Evolutionary conservation across 352 stramenopile species (phyloP).

Genomic region (Globisporangium polare): DNA sequence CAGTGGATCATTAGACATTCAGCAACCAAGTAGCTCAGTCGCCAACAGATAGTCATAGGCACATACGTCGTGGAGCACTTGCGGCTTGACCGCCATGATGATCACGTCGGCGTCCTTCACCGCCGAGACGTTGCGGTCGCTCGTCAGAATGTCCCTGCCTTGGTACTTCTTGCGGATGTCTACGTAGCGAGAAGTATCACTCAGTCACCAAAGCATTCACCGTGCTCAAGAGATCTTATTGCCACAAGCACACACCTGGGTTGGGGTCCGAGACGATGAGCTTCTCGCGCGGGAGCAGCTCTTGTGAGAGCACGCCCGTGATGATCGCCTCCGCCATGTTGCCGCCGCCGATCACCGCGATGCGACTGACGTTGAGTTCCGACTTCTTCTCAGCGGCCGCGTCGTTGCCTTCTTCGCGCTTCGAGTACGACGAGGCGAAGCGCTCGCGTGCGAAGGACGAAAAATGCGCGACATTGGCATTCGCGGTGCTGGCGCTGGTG

Average conservation of each 20-base stretch:
- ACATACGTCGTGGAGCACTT: conserved; percentile 87
- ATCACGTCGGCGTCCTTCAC: conserved; percentile 88
- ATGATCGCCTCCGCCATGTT: conserved; percentile 91
- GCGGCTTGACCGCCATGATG: conserved; percentile 93
- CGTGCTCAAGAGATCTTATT: background rate
- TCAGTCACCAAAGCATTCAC: background rate
- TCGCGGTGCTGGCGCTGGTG: background rate
- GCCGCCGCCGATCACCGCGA: conserved; percentile 83
- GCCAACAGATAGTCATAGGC: background rate
- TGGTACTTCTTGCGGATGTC: conserved; percentile 64
- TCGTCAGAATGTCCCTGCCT: conserved; percentile 49
- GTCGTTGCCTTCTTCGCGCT: conserved; percentile 12
- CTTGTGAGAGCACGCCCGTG: conserved; percentile 66
- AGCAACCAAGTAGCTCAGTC: background rate
- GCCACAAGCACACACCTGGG: conserved; percentile 23
- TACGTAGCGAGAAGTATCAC: conserved; percentile 1
- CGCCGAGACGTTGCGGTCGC: conserved; percentile 53
- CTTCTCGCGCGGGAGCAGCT: conserved; percentile 58
- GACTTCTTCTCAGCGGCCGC: conserved; percentile 5
- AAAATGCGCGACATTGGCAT: conserved; percentile 1
- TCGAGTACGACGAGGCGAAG: conserved; percentile 18
- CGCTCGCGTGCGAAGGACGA: conserved; percentile 8
- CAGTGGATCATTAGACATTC: background rate
- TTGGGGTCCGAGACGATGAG: conserved; percentile 84
- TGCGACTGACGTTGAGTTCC: conserved; percentile 40